Evolutionary conservation across 768 basidiomycete species (phyloP), one percentile per base, ranked within the genome.

Genomic region (Tylopilus subfusipes): DNA sequence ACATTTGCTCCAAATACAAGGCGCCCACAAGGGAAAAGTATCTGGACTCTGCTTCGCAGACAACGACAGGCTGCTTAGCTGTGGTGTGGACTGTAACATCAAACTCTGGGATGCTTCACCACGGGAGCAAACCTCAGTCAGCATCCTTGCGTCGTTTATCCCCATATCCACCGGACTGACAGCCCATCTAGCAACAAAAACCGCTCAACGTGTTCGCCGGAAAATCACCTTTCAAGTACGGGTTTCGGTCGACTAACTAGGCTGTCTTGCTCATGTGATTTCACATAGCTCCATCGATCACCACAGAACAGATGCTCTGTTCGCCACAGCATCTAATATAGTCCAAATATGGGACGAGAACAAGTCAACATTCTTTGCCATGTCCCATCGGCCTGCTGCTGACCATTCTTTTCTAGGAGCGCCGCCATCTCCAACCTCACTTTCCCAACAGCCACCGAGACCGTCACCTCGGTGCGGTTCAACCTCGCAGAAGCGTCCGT

Each of bases 321-420:
- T 99, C 62, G 96, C 94, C 1, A 95, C 96, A 0, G 94, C 93
- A 2, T 96, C 93, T 0, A 92, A 88, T 62, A 80, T 82, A 45
- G 94, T 99, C 8, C 96, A 98, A 69, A 80, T 99, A 60, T 99
- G 97, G 97, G 97, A 99, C 62, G 93, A 98, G 72, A 95, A 88
- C 34, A 93, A 93, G 90, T 93, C 33, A 16, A 2, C 60, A 11
- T 31, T 39, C 31, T 42, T 40, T 39, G 16, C 21, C 22, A 10
- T 38, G 12, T 18, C 16, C 16, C 19, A 14, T 38, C 22, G 50
- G 1, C 19, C n/a, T 36, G 29, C 21, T 39, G 27, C 34, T 69
- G n/a, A 40, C n/a, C 5, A 69, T 48, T 34, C 49, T 25, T 13
- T 51, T 27, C 4, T 54, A 93, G 91, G 77, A 92, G 85, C 51